Evolutionary conservation across 2,329 filamentous ascomycete species (phyloP).

Genomic region (Incumbomyces lentus): DNA sequence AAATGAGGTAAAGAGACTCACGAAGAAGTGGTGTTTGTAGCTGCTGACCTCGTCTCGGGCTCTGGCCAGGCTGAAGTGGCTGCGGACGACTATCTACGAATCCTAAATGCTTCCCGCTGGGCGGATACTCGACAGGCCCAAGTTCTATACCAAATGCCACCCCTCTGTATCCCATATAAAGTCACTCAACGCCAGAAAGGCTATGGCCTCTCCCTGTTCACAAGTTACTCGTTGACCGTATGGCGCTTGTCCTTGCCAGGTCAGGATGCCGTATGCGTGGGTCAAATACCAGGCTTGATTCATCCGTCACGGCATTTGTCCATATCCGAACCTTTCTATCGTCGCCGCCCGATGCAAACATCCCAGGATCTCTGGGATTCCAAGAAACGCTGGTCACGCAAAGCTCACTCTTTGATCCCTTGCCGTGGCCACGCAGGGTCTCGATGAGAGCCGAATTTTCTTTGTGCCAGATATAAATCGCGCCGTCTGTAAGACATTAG

Average conservation of each 20-base stretch:
- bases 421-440: constrained; percentile 61
- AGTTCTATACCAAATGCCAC: constrained; percentile 2
- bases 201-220: neutral
- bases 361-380: constrained; percentile 71
- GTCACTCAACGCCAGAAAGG: neutral
- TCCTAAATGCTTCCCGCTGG: neutral
- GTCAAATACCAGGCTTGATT: constrained; percentile 1
- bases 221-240: constrained; percentile 5
- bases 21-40: no score
- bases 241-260: constrained; percentile 3
- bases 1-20: no score
- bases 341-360: constrained; percentile 88
- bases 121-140: constrained; percentile 1
- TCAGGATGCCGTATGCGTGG: constrained; percentile 5
- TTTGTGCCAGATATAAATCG: constrained; percentile 84
- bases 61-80: no score
- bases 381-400: constrained; percentile 80
- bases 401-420: constrained; percentile 35
- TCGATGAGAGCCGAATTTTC: constrained; percentile 67
- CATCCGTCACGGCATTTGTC: constrained; percentile 2
- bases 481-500: constrained; percentile 41
- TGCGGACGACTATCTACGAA: neutral
- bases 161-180: neutral
- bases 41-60: no score
- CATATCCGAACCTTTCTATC: constrained; percentile 77